Base-by-base conservation (phyloP, 345 rosid species). In the Sapria himalayana region DNA sequence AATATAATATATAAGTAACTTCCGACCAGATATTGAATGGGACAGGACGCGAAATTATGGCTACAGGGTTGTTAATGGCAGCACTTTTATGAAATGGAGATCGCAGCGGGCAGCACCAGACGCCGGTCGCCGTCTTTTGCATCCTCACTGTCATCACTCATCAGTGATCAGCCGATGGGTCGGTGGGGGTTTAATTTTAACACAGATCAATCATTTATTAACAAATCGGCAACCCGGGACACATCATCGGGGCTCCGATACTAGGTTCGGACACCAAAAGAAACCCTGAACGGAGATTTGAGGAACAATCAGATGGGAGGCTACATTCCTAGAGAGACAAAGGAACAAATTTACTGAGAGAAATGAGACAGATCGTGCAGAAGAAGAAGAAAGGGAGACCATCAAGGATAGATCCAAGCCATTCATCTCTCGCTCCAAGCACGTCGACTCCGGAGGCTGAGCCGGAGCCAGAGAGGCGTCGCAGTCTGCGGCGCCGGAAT, bases 381-480 rank as follows among this genome's bases (percentile, higher is more conserved):
- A 61, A 81, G 71, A 74, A 75, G 86, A 85, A 65, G 92, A 81
- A 78, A 67, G 96, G 96, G 21, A 72, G 92, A 65, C 93, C 96
- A 7, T 69, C 93, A 45, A 85, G 81, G 78, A 70, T 86, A 54
- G 92, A 85, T n/a, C n/a, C n/a, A n/a, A n/a, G n/a, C n/a, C n/a
- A n/a, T n/a, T n/a, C n/a, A n/a, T n/a, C n/a, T 81, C 96, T 73
- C 63, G 73, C 70, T 0, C 67, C 61, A 7, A 69, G 77, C 12
- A 39, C 55, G 18, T 35, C 57, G 15, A 42, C 48, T 12, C 53
- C 57, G 4, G 43, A 72, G n/a, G 43, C 61, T 39, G 43, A 47
- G 42, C 17, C 57, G 29, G 68, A 57, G 25, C 25, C 57, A 7
- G 76, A 66, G 48, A 54, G 61, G 2, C 65, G 91, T 41, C 72